Conservation (phyloP, 805 yeast genomes). For the Hanseniaspora occidentalis region DNA sequence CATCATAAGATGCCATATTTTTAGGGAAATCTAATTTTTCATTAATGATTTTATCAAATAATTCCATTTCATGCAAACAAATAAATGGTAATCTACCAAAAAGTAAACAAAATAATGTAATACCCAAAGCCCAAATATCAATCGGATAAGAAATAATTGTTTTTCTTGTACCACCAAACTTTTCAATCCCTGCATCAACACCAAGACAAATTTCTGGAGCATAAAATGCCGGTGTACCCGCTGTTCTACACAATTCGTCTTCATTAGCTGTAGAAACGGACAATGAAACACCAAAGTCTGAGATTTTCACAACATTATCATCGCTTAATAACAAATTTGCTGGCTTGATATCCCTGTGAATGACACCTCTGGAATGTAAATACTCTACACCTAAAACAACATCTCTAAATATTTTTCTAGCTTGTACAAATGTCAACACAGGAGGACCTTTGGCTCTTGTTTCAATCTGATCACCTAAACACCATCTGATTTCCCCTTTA, state of each 20-base stretch:
- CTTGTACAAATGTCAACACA: constrained; percentile 48
- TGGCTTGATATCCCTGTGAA: constrained; percentile 93
- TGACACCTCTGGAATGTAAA: constrained; percentile 77
- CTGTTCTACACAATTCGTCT: constrained; percentile 83
- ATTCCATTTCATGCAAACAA: constrained; percentile 55
- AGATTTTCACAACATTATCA: constrained; percentile 70
- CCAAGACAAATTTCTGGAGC: constrained; percentile 86
- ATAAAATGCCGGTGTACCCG: constrained; percentile 94
- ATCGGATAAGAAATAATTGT: constrained; percentile 66
- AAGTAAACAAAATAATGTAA: constrained; percentile 74
- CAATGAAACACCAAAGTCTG: constrained; percentile 95
- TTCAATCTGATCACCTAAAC: constrained; percentile 28
- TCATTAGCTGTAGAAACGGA: constrained; percentile 40
- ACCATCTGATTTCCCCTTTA: constrained; percentile 85
- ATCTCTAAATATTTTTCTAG: constrained; percentile 66
- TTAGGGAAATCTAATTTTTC: constrained; percentile 47
- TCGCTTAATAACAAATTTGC: constrained; percentile 69
- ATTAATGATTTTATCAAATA: constrained; percentile 70
- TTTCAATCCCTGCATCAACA: constrained; percentile 13
- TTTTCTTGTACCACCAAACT: constrained; percentile 14
- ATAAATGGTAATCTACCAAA: constrained; percentile 86
- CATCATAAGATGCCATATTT: constrained; percentile 16
- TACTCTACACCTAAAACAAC: constrained; percentile 83
- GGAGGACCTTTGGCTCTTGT: constrained; percentile 42
- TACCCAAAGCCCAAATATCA: constrained; percentile 97